phyloP scores from a whole-genome alignment of 345 rosid species.

The Corymbia maculata region DNA sequence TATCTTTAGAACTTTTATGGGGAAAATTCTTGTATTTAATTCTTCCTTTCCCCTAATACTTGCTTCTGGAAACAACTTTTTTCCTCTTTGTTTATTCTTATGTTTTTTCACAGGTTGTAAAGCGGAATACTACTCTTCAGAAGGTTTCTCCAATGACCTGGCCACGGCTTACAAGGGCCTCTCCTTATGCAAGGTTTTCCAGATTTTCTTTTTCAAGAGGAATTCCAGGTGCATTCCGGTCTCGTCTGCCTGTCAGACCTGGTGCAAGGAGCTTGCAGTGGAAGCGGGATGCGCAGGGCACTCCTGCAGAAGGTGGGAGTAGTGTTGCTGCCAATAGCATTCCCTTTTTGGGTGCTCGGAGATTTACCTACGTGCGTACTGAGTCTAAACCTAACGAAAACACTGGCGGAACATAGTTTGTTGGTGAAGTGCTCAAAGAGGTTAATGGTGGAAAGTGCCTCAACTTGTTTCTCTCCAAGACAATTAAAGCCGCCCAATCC shows the following conservation, averaged over 20 bases:
- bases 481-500: background rate
- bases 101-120: constrained; percentile 50
- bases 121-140: constrained; percentile 49
- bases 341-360: constrained; percentile 34
- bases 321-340: constrained; percentile 1
- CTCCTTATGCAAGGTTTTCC: constrained; percentile 49
- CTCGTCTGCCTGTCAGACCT: constrained; percentile 43
- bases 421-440: background rate
- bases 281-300: constrained; percentile 64
- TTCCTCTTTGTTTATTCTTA: background rate
- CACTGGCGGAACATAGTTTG: background rate
- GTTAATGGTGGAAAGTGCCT: background rate
- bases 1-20: background rate
- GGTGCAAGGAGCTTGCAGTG: constrained; percentile 94
- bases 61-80: background rate
- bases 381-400: constrained; percentile 22
- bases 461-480: background rate
- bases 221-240: constrained; percentile 43
- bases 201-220: constrained; percentile 62
- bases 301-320: constrained; percentile 25
- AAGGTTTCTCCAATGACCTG: constrained; percentile 54
- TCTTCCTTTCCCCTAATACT: background rate
- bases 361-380: constrained; percentile 68
- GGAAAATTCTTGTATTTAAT: background rate
- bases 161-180: constrained; percentile 44